Conservation (phyloP, 78 protist species). For the Salpingoeca rosetta region DNA sequence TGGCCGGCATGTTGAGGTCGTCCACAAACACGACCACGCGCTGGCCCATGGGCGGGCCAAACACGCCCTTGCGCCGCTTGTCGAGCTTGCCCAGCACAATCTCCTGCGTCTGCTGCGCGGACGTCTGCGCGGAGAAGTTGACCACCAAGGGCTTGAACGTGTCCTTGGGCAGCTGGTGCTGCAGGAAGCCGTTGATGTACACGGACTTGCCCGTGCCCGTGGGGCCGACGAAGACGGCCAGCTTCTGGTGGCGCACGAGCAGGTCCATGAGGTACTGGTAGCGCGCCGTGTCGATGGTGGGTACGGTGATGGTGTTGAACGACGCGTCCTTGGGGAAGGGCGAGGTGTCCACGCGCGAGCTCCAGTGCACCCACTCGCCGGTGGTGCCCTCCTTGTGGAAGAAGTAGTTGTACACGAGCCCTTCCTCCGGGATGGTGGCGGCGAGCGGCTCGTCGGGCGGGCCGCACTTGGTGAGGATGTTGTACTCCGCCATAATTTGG, state of each 20-base stretch:
- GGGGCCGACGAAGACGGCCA: conserved; percentile 58
- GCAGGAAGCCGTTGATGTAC: conserved; percentile 27
- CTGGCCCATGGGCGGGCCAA: conserved; percentile 62
- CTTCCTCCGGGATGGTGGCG: neutral
- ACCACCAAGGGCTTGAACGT: conserved; percentile 33
- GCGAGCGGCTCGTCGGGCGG: neutral
- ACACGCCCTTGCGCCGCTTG: conserved; percentile 43
- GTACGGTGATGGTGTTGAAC: conserved; percentile 52
- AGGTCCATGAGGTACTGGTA: conserved; percentile 33
- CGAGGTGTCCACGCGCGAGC: neutral
- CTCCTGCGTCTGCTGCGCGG: conserved; percentile 58
- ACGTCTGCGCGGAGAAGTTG: conserved; percentile 68
- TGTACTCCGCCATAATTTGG: neutral
- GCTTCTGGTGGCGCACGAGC: conserved; percentile 19
- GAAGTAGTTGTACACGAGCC: conserved; percentile 14
- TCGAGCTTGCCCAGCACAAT: conserved; percentile 49
- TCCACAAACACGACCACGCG: conserved; percentile 67
- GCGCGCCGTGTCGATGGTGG: conserved; percentile 78
- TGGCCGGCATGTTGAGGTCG: conserved; percentile 83
- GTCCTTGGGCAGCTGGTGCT: conserved; percentile 23
- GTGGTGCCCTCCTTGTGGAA: conserved; percentile 4
- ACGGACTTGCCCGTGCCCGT: conserved; percentile 85
- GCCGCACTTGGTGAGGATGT: neutral
- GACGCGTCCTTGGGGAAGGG: neutral
- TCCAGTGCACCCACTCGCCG: conserved; percentile 52